A percentile compares a stretch with the other conserved stretches of the same genome.
Conservation (phyloP, 805 yeast species). For the Cyberlindnera misumaiensis region DNA sequence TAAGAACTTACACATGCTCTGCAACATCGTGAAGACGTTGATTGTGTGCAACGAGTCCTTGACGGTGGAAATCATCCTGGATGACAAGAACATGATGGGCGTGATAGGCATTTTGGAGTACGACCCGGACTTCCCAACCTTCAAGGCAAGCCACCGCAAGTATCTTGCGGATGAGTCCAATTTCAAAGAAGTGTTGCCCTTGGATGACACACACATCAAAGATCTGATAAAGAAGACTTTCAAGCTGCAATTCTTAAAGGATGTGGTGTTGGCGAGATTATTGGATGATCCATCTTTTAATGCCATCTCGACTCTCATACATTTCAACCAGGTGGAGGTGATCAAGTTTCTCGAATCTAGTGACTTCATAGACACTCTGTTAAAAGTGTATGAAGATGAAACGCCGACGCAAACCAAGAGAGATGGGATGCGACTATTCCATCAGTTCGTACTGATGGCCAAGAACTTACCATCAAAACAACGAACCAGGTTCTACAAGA, state of each 20-base stretch:
- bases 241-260: conserved; percentile 73
- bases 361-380: conserved; percentile 50
- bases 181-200: conserved; percentile 68
- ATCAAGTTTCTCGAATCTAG: conserved; percentile 48
- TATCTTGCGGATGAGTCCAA: conserved; percentile 49
- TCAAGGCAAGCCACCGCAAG: conserved; percentile 74
- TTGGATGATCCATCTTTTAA: conserved; percentile 76
- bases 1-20: conserved; percentile 54
- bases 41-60: conserved; percentile 65
- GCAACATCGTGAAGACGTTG: conserved; percentile 66
- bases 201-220: conserved; percentile 42
- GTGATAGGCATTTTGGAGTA: conserved; percentile 80
- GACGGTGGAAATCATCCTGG: conserved; percentile 50
- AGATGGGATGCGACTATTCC: conserved; percentile 72
- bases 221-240: conserved; percentile 66
- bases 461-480: conserved; percentile 56
- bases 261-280: conserved; percentile 75
- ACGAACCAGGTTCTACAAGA: conserved; percentile 56
- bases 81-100: conserved; percentile 46
- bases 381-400: conserved; percentile 40
- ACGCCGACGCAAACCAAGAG: conserved; percentile 29
- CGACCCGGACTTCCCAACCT: conserved; percentile 78
- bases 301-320: conserved; percentile 60
- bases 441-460: conserved; percentile 73
- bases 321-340: conserved; percentile 60